A percentile compares a stretch with the other conserved stretches of the same genome.
Conservation (phyloP, 2,329 filamentous ascomycete species). For the Fusarium camptoceras region DNA sequence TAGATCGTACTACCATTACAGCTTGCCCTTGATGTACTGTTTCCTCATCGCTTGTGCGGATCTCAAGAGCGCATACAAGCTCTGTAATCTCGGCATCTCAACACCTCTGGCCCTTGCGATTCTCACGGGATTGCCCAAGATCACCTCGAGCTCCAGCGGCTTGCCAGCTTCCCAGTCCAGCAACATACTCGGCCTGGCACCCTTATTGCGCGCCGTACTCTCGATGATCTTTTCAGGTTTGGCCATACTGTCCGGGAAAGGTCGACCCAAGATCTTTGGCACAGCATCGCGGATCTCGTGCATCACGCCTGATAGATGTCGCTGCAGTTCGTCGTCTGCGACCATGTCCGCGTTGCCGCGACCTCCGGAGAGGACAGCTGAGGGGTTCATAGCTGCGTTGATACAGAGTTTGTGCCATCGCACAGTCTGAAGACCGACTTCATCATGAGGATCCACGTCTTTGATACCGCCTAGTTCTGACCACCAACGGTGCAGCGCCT, state of each 20-base stretch:
- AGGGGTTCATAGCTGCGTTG: constrained; percentile 81
- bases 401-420: constrained; percentile 83
- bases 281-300: constrained; percentile 74
- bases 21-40: constrained; percentile 55
- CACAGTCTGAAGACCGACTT: constrained; percentile 75
- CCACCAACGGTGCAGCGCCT: constrained; percentile 66
- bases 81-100: constrained; percentile 75
- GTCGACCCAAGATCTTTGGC: constrained; percentile 70
- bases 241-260: constrained; percentile 69
- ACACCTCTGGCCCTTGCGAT: constrained; percentile 72
- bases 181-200: constrained; percentile 75
- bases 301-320: constrained; percentile 75
- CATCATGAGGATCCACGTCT: constrained; percentile 73
- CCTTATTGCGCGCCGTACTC: constrained; percentile 73
- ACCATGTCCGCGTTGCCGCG: constrained; percentile 75
- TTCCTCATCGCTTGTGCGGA: constrained; percentile 66
- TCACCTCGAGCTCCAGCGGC: constrained; percentile 77
- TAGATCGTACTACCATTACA: constrained; percentile 10
- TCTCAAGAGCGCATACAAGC: constrained; percentile 72
- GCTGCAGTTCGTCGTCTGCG: constrained; percentile 69
- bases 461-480: constrained; percentile 68
- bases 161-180: constrained; percentile 75
- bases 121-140: constrained; percentile 76
- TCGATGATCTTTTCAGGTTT: constrained; percentile 71
- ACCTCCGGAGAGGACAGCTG: constrained; percentile 74